Evolutionary conservation across 192 early-diverging fungal genomes (phyloP).

Genomic region (Backusella morwellensis): DNA sequence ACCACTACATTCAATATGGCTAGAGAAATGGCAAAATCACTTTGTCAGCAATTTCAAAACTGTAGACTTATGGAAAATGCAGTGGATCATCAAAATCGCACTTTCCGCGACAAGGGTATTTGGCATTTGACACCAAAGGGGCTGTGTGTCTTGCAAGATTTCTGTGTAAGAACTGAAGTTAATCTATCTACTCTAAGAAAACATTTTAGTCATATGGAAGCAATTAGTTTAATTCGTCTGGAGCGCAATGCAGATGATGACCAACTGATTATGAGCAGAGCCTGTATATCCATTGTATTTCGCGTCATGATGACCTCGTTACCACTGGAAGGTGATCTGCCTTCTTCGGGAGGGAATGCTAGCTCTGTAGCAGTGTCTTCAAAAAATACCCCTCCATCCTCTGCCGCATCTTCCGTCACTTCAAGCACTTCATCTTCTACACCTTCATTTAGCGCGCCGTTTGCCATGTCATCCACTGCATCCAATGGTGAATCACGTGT

Average conservation of each 20-base stretch:
- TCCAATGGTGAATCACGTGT: slow-evolving; percentile 3
- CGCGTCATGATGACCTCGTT: slow-evolving; percentile 39
- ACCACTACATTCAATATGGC: slow-evolving; percentile 60
- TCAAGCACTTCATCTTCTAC: slow-evolving; percentile 13
- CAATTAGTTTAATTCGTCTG: slow-evolving; percentile 34
- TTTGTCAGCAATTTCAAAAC: slow-evolving; percentile 58
- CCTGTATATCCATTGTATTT: slow-evolving; percentile 40
- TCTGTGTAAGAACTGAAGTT: slow-evolving; percentile 26
- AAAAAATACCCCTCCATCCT: not conserved
- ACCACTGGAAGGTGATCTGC: slow-evolving; percentile 31
- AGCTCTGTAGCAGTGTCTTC: not conserved
- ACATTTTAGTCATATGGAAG: slow-evolving; percentile 16
- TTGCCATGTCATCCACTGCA: slow-evolving; percentile 7
- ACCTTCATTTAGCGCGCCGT: slow-evolving; percentile 11
- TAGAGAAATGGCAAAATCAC: slow-evolving; percentile 50
- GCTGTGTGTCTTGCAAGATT: slow-evolving; percentile 40
- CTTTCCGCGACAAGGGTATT: slow-evolving; percentile 38
- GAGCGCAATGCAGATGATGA: slow-evolving; percentile 51
- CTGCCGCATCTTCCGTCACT: not conserved
- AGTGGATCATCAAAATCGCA: slow-evolving; percentile 37
- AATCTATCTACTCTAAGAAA: slow-evolving; percentile 14
- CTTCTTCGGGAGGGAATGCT: slow-evolving; percentile 1
- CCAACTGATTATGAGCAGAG: slow-evolving; percentile 32
- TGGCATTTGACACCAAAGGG: slow-evolving; percentile 52
- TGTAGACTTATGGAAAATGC: slow-evolving; percentile 48